These are phyloP conservation scores for Myochromella boudieri DNA, from an alignment of 768 basidiomycete genomes.

Conservation along the genomic window DNA sequence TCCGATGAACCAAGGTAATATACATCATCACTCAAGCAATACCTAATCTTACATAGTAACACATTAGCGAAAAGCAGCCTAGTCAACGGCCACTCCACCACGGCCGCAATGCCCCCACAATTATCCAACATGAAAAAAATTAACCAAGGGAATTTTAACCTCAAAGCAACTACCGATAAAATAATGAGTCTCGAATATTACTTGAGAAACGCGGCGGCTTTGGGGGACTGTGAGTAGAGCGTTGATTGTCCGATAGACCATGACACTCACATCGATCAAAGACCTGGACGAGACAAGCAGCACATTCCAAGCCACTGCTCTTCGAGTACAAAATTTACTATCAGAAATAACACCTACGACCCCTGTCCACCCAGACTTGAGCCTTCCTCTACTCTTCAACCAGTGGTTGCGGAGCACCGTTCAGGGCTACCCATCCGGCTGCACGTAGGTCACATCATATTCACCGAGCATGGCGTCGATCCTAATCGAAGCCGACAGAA, in stretches of 20 bases:
- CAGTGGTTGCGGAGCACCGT: background rate
- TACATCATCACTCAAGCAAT: no score
- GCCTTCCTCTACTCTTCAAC: background rate
- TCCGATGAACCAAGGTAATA: constrained; percentile 1
- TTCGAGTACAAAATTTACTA: background rate
- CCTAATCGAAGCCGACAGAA: no score
- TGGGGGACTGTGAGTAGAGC: background rate
- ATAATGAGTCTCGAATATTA: background rate
- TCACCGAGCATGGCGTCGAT: no score
- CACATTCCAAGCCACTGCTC: background rate
- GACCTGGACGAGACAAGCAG: background rate
- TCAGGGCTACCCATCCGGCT: background rate
- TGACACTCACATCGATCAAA: background rate
- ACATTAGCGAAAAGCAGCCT: background rate
- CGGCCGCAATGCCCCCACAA: background rate
- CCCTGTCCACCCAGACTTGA: background rate
- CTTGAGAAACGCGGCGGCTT: no score
- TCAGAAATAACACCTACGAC: background rate
- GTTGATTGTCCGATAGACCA: background rate
- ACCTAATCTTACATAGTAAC: background rate
- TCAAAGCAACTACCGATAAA: background rate
- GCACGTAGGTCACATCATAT: no score
- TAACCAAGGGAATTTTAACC: no score
- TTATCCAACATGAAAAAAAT: background rate
- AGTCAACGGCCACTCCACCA: background rate